Evolutionary conservation across 2,329 filamentous ascomycete genomes (phyloP), one percentile per base, ranked within the genome.

Genomic region (Byssothecium circinans): DNA sequence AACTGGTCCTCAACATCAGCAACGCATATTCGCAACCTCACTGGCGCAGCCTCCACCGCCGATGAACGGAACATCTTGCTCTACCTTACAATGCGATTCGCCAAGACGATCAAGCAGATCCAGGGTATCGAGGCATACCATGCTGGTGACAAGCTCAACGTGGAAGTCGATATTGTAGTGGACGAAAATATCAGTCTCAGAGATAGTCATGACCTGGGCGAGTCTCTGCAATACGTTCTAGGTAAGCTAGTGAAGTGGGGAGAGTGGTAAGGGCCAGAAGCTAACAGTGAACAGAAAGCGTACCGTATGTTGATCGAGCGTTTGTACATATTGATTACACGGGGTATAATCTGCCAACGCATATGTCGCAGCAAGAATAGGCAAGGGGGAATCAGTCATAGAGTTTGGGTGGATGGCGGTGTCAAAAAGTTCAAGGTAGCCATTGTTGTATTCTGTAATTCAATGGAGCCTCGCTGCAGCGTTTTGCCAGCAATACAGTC

Each of bases 21-120:
- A 34, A 82, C 87, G 53, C 89, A 95, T 65, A 90, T 94, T 64
- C 84, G 87, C 64, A 89, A 92, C 61, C 75, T 94, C 23, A 88
- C 86, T 0, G 89, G 89, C 15, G 88, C 88, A 58, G 87, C 87
- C 0, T 88, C 89, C 4, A 84, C 85, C 1, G 85, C 88, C 0
- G 88, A 92, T 59, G 86, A 94, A 74, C 81, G 91, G 23, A 95
- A 94, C 65, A 82, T 95, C 38, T 72, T 96, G 18, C 78, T 96
- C 1, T 96, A 96, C 72, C 81, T 95, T 58, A 94, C 91, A 1
- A 95, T 96, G 88, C 87, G 91, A 17, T 96, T 96, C 66, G 91
- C 91, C 37, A 89, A 88, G 57, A 87, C 88, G 11, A 95, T 96
- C 64, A 84, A 83, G 63, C 86, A 89, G 66, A 94, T 95, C 51